These are phyloP conservation scores for Serendipita vermifera DNA, from an alignment of 768 basidiomycete species.

Conservation along the genomic window DNA sequence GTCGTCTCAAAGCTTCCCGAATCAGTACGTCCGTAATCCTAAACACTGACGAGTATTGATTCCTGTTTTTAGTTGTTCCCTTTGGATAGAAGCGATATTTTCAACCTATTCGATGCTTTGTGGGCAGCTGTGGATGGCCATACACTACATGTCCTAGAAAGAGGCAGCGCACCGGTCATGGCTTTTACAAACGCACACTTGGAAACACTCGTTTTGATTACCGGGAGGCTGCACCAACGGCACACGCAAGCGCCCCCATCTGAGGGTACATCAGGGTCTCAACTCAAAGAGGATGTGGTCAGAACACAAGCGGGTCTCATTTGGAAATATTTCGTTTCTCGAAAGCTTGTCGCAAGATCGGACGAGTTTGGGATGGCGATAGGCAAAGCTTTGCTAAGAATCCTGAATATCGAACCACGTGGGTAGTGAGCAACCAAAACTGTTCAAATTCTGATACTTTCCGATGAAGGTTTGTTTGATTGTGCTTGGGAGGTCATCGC, in stretches of 20 bases:
- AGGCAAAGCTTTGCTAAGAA: background rate
- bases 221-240: conserved; percentile 32
- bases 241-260: too few relatives aligned
- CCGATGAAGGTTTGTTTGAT: too few relatives aligned
- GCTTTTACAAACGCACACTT: conserved; percentile 57
- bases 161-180: conserved; percentile 34
- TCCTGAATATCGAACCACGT: background rate
- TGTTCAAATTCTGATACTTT: too few relatives aligned
- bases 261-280: too few relatives aligned
- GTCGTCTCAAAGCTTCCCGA: conserved; percentile 70
- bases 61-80: conserved; percentile 20
- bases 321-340: background rate
- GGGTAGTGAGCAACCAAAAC: too few relatives aligned
- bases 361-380: background rate
- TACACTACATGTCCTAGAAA: conserved; percentile 46
- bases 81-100: conserved; percentile 24
- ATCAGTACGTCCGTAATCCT: conserved; percentile 31
- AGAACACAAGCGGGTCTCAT: background rate
- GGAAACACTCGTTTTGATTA: conserved; percentile 55
- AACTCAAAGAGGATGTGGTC: background rate
- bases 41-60: background rate
- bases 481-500: too few relatives aligned
- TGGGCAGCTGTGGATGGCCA: conserved; percentile 71
- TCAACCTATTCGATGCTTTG: conserved; percentile 55
- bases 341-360: background rate